Evolutionary conservation across 1,284 basidiomycete genomes (phyloP), one percentile per base, ranked within the genome.

Genomic region (Chalciporus sp.): DNA sequence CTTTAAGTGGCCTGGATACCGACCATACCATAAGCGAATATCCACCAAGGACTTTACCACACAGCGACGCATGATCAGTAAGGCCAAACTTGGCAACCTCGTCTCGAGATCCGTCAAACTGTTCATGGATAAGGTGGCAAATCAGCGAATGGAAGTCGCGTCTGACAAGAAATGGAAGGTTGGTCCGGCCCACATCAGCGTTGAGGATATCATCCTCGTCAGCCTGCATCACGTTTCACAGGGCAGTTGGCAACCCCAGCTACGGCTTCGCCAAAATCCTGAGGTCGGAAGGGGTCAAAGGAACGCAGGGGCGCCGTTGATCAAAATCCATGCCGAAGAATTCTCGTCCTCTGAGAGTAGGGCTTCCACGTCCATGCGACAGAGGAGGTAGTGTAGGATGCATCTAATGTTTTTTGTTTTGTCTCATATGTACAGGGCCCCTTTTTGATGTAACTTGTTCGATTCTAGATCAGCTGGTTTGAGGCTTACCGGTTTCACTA

Each of bases 141-240:
- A 11, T 12, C 46, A 53, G 19, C 3, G 19, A 4, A 61, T 60
- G 47, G 6, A 61, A 11, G 27, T 12, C 3, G 53, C 43, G 7
- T 51, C 59, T 1, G 57, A 62, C 37, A 7, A 0, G 12, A 39
- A 2, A 41, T 88, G 84, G 85, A 72, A 71, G 54, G 78, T 88
- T 17, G 84, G 84, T 5, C 61, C 69, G 4, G 66, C 62, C 4
- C 61, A 74, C 57, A 83, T 88, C 66, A 75, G 68, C 37, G 71
- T 85, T n/a, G 81, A 83, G 41, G 81, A 88, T 63, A 68, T 88
- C 37, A 68, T 83, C 44, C 78, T 90, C 43, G 80, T 88, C 58
- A 84, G 84, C 59, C 78, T 89, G 47, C 85, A 88, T 69, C 86
- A 90, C 55, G 85, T 89, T 46, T 87, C 85, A 14, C 81, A 85